These are phyloP conservation scores for Aspergillus sergii DNA, from an alignment of 2,329 filamentous ascomycete genomes.

Conservation along the genomic window DNA sequence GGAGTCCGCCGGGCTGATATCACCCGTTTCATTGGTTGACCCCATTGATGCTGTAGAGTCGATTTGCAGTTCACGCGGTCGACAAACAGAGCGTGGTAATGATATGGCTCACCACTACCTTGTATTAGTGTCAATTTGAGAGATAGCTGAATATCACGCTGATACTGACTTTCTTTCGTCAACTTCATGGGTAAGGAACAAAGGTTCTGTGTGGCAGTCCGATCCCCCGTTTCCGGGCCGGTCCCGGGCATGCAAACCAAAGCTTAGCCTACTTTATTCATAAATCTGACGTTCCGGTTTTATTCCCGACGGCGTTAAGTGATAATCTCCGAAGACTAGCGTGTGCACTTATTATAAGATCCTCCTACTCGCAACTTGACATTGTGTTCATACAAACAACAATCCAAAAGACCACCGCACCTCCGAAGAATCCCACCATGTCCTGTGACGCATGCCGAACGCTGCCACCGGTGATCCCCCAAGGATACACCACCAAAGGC, in stretches of 20 bases:
- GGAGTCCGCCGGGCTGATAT: not conserved
- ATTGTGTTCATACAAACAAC: not conserved
- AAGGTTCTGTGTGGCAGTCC: not conserved
- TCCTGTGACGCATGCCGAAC: constrained; percentile 38
- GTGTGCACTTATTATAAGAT: not conserved
- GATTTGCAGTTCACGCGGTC: not conserved
- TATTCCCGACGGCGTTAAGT: not conserved
- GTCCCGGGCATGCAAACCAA: not conserved
- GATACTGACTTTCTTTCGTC: not conserved
- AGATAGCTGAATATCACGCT: not conserved
- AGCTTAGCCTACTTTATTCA: not conserved
- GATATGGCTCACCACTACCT: not conserved
- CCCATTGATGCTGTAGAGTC: not conserved
- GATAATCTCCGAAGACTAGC: not conserved
- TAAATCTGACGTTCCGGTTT: not conserved
- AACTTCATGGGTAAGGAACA: not conserved
- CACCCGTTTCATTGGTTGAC: not conserved
- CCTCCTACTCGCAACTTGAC: not conserved
- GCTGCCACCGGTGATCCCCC: constrained; percentile 56
- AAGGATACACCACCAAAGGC: constrained; percentile 60
- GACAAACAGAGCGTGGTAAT: not conserved
- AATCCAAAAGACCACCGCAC: too few species aligned
- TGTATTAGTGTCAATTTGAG: not conserved
- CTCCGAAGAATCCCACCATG: constrained; percentile 13
- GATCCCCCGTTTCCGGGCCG: constrained; percentile 5